These are phyloP conservation scores for Tephrocybe rancida DNA, from an alignment of 768 basidiomycete genomes.

Conservation along the genomic window DNA sequence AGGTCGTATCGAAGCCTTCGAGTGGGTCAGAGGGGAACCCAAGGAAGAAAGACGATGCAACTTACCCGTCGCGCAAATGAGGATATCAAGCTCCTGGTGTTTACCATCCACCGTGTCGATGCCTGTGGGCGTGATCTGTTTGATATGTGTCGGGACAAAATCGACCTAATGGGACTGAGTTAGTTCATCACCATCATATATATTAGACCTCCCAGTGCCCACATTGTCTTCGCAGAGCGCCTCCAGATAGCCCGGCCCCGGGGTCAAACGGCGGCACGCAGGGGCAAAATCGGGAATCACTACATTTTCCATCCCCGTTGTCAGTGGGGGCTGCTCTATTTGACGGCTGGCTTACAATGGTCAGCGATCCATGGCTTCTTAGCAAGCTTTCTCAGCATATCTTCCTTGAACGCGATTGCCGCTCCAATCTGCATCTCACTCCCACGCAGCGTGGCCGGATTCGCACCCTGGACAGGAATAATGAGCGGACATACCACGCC, in stretches of 20 bases:
- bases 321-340: background rate
- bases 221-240: slow-evolving; percentile 67
- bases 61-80: slow-evolving; percentile 65
- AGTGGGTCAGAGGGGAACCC: background rate
- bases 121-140: slow-evolving; percentile 51
- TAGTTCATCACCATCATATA: background rate
- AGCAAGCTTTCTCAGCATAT: slow-evolving; percentile 52
- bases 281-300: slow-evolving; percentile 65
- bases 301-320: slow-evolving; percentile 23
- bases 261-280: slow-evolving; percentile 64
- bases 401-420: slow-evolving; percentile 36
- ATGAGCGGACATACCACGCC: background rate
- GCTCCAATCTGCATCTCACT: slow-evolving; percentile 38
- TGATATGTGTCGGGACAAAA: slow-evolving; percentile 53
- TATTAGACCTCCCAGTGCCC: slow-evolving; percentile 6
- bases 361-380: slow-evolving; percentile 66
- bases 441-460: slow-evolving; percentile 43
- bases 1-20: slow-evolving; percentile 56
- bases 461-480: slow-evolving; percentile 27
- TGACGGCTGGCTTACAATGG: slow-evolving; percentile 36
- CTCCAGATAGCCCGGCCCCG: slow-evolving; percentile 70
- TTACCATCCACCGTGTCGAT: slow-evolving; percentile 60
- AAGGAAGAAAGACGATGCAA: background rate
- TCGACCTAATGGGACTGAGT: slow-evolving; percentile 41
- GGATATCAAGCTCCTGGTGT: slow-evolving; percentile 55